Conservation (phyloP, 176 grass and related monocot genomes). For the Rhynchospora breviuscula region DNA sequence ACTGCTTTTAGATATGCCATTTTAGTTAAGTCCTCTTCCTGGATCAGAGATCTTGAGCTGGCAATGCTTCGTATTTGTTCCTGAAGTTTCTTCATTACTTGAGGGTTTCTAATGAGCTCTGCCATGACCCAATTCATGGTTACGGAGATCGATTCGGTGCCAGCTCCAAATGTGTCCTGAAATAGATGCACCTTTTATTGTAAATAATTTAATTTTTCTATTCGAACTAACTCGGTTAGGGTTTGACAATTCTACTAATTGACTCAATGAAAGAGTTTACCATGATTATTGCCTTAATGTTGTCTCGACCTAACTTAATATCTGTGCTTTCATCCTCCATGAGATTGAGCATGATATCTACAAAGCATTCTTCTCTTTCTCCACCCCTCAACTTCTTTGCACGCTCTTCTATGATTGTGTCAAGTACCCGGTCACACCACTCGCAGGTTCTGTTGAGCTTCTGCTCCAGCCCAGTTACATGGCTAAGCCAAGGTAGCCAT, state of each 20-base stretch:
- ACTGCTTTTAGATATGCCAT: constrained; percentile 34
- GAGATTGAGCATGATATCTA: constrained; percentile 23
- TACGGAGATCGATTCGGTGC: not conserved
- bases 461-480: not conserved
- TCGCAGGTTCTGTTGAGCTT: not conserved
- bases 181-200: not conserved
- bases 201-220: not conserved
- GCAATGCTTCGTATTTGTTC: constrained; percentile 7
- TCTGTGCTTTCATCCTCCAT: constrained; percentile 9
- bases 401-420: not conserved
- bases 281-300: constrained; percentile 26
- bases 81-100: constrained; percentile 28
- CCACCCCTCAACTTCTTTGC: not conserved
- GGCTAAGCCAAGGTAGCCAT: not conserved
- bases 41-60: not conserved
- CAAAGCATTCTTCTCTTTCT: constrained; percentile 16
- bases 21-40: not conserved
- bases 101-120: constrained; percentile 34
- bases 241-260: not conserved
- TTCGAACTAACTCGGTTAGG: not conserved
- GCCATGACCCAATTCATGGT: constrained; percentile 43
- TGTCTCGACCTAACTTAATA: not conserved
- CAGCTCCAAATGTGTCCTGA: not conserved
- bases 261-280: not conserved
- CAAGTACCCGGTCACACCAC: not conserved